Conservation (phyloP, 139 green algal genomes). For the Zygnema cylindricum region DNA sequence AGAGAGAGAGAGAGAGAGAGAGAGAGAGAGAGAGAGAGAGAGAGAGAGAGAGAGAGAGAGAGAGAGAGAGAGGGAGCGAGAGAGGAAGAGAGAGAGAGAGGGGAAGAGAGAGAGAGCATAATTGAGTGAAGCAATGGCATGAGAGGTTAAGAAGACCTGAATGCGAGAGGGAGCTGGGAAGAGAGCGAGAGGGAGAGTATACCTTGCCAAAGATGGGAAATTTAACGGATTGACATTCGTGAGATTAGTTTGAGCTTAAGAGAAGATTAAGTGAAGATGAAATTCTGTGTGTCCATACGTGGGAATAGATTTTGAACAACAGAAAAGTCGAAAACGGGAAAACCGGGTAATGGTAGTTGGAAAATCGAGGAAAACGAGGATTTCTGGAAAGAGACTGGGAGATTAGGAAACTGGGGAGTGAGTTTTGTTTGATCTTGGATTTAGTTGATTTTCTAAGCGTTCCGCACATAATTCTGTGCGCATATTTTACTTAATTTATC, state of each 20-base stretch:
- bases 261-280: not conserved
- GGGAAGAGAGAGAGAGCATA: not conserved
- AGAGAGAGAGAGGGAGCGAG: slow-evolving; percentile 20
- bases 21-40: no score
- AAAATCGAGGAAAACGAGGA: no score
- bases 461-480: no score
- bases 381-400: no score
- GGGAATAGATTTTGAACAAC: no score
- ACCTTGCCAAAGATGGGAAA: not conserved
- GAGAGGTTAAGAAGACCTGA: slow-evolving; percentile 57
- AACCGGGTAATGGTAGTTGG: no score
- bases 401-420: no score
- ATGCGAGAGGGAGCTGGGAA: slow-evolving; percentile 52
- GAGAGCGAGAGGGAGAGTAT: not conserved
- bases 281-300: not conserved
- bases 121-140: slow-evolving; percentile 37
- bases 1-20: no score
- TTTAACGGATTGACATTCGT: not conserved
- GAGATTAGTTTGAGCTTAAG: slow-evolving; percentile 17
- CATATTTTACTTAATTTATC: no score
- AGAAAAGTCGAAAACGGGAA: no score
- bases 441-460: no score
- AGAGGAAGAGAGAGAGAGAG: not conserved
- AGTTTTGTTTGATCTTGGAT: no score
- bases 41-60: not conserved